Base-by-base conservation (phyloP, 2,329 filamentous ascomycete species). In the Aotearoamyces nothofagi region DNA sequence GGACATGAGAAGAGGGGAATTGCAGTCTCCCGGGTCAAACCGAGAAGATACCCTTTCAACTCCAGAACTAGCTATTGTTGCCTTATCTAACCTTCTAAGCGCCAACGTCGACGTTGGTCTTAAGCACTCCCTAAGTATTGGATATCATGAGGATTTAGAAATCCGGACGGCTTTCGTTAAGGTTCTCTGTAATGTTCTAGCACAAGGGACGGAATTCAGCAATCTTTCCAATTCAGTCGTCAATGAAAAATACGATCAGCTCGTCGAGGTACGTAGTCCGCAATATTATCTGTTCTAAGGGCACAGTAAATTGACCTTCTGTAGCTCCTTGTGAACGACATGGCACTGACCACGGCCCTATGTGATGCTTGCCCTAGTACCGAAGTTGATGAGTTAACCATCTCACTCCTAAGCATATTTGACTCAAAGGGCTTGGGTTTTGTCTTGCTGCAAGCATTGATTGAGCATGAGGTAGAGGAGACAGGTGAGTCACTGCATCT, bases 151-250 rank as follows among this genome's bases (percentile, higher is more conserved):
- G 40, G 76, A 77, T 40, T 56, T 74, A 17, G 71, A 78, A 39
- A 77, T 78, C 33, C 62, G 74, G 29, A 77, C 71, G 4, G 74
- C 74, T 2, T 78, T 79, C 43, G 66, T 79, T 34, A 74, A 71
- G 38, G 74, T 79, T 10, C 57, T 79, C 5, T 76, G 71, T 45
- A 78, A 78, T 44, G 78, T 79, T 30, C 50, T 79, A 10, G 63
- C 75, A n/a, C 74, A 78, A 44, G 74, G 74, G 19, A 77, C 73
- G 1, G 74, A 79, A 44, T 78, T 79, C 43, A 77, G 66, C 42
- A 75, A 72, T 31, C 48, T 79, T 16, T 75, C 72, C 2, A 73
- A 79, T 47, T 63, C 66, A 9, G 70, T 71, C 10, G 69, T 78
- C 9, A 75, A 63, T 39, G 71, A 78, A 44, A 77, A 75, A 43